Base-by-base conservation (phyloP, 495 filamentous ascomycete species). In the Penicillium desertorum region DNA sequence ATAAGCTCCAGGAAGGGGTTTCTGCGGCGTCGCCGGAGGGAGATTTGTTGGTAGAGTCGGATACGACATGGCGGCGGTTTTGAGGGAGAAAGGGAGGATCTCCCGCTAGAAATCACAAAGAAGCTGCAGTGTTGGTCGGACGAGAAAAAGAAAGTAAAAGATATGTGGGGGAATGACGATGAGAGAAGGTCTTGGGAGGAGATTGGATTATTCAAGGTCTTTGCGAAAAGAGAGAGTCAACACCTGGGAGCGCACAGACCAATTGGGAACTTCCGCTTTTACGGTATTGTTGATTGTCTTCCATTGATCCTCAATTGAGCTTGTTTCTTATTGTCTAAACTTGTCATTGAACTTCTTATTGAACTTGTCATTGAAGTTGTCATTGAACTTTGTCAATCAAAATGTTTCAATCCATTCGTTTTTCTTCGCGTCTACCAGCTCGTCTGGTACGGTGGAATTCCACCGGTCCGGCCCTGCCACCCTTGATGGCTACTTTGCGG, bases 1-100 rank as follows among this genome's bases (percentile, higher is more conserved):
- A 64, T 81, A 92, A 62, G 87, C 85, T 63, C 88, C 88, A 45
- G 88, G 88, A 56, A 91, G 71, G 45, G 79, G 81, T 72, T 81
- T 81, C 73, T 81, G 80, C 51, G 82, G 87, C 27, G 88, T 90
- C 10, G 77, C 58, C 44, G 68, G 63, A 48, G 65, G 55, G 46
- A 72, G 59, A 48, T 65, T 64, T 30, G 71, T 58, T 23, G 59
- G 78, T 45, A 85, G 79, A 46, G 63, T 70, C 53, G 84, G 78
- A 71, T 86, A 89, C 64, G 82, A 77, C 84, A 86, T 83, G 72
- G 56, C 65, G 71, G 59, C 52, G 59, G 45, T 45, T 47, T 39
- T 34, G 44, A 51, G 51, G 57, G 54, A 57, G 62, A 56, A 62
- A 56, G 59, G 42, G 61, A 57, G 51, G 54, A 55, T 61, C 65